Evolutionary conservation across 1,139 yeast genomes (phyloP), one percentile per base, ranked within the genome.

Genomic region (Candida sp.): DNA sequence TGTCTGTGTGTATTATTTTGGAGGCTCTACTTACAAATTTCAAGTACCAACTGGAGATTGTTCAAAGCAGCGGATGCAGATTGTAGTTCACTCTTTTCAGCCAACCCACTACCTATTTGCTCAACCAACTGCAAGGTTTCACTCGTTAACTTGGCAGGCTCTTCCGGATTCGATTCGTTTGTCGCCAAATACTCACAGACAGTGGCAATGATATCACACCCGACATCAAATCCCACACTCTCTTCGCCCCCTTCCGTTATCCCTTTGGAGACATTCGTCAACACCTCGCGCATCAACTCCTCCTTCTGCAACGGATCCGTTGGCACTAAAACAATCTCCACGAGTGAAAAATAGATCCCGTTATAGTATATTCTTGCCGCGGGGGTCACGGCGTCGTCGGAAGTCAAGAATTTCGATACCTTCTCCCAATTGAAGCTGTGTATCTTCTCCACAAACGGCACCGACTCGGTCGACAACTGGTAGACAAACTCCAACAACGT

Each of bases 201-300:
- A 1, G 94, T 86, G 1, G 97, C 85, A 33, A 90, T 74, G 35
- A 93, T 68, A 63, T 93, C 98, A 38, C 92, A 70, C 0, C 88
- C 76, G 1, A 86, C 77, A 60, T 90, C 96, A 32, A 89, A 32
- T 7, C 66, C 17, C 23, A 79, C 62, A n/a, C 70, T 61, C 7
- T 64, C 61, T 50, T 73, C 47, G 9, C 42, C 47, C 3, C 42
- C 42, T 37, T 44, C 47, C 23, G 70, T 33, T 80, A 70, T 6
- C 69, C 59, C 17, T 68, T 65, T 61, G 43, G 70, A 69, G 2
- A 72, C 53, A 7, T 58, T 65, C 35, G 51, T 49, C 48, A 77
- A 64, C 4, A 70, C 63, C 11, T 57, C 56, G 35, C 49, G 50
- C 30, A 68, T 57, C 41, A 66, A 60, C 8, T 48, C 66, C 54